These are phyloP conservation scores for Calocybe gangraenosa DNA, from an alignment of 768 basidiomycete genomes.

Conservation along the genomic window DNA sequence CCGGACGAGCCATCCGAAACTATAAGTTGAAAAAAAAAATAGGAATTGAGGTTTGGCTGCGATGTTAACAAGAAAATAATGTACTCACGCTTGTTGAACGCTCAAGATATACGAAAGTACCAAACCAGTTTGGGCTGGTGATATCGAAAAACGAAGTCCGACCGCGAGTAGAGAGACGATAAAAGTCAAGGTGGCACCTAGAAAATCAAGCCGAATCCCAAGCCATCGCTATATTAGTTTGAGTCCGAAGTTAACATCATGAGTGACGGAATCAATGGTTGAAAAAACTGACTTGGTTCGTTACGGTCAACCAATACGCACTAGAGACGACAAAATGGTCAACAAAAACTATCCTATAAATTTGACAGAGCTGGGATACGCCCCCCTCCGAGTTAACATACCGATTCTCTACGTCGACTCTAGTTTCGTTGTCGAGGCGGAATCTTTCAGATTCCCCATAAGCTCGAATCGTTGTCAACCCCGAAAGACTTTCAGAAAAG, in stretches of 20 bases:
- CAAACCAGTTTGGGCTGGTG: slow-evolving; percentile 75
- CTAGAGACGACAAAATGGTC: slow-evolving; percentile 32
- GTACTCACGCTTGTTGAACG: slow-evolving; percentile 60
- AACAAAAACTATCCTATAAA: no score
- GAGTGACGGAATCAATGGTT: neutral
- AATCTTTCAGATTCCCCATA: slow-evolving; percentile 62
- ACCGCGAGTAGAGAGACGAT: slow-evolving; percentile 62
- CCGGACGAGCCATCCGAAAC: slow-evolving; percentile 73
- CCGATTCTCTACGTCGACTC: slow-evolving; percentile 83
- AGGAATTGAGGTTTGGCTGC: slow-evolving; percentile 1
- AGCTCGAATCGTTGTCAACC: slow-evolving; percentile 83
- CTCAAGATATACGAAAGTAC: slow-evolving; percentile 76
- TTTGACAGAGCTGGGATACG: no score
- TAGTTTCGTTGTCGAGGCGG: slow-evolving; percentile 64
- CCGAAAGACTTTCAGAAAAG: slow-evolving; percentile 88
- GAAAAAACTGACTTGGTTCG: slow-evolving; percentile 58
- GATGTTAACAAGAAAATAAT: neutral
- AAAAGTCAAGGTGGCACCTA: slow-evolving; percentile 70
- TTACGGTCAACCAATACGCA: slow-evolving; percentile 83
- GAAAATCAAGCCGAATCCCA: slow-evolving; percentile 83
- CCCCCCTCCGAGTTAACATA: slow-evolving; percentile 20
- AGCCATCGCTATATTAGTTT: slow-evolving; percentile 67
- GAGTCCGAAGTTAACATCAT: no score
- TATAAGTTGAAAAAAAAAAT: slow-evolving; percentile 18
- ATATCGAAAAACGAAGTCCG: slow-evolving; percentile 66